phyloP scores from a whole-genome alignment of 73 alveolate species.

The Blepharisma stoltei region DNA sequence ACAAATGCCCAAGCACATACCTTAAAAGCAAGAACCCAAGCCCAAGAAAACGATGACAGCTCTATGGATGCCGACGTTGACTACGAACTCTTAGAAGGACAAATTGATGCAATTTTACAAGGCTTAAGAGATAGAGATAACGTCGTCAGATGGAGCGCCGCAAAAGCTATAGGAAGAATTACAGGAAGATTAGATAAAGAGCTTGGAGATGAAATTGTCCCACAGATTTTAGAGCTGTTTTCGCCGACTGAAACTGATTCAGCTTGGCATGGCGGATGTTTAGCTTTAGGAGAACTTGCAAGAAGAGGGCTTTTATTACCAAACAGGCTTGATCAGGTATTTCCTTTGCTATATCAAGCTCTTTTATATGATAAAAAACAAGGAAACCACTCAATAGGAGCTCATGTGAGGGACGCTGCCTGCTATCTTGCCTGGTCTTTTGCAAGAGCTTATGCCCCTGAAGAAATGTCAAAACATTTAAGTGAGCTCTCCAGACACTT shows the following conservation, averaged over 20 bases:
- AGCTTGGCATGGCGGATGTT: slow-evolving; percentile 96
- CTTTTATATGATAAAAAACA: slow-evolving; percentile 41
- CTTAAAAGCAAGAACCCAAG: not conserved
- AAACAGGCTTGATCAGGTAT: slow-evolving; percentile 71
- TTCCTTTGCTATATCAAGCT: slow-evolving; percentile 56
- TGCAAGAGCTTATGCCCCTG: slow-evolving; percentile 93
- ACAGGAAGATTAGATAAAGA: slow-evolving; percentile 80
- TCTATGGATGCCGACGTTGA: slow-evolving; percentile 67
- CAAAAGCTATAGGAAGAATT: slow-evolving; percentile 94
- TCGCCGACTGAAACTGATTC: slow-evolving; percentile 83
- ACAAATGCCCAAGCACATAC: slow-evolving; percentile 20
- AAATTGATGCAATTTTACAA: slow-evolving; percentile 70
- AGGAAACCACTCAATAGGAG: slow-evolving; percentile 86
- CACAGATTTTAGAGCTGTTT: slow-evolving; percentile 68
- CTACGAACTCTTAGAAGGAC: slow-evolving; percentile 70
- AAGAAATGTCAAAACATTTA: slow-evolving; percentile 87
- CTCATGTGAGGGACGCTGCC: slow-evolving; percentile 98
- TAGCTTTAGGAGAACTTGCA: slow-evolving; percentile 95
- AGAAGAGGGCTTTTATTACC: slow-evolving; percentile 96
- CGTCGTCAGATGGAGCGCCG: slow-evolving; percentile 96
- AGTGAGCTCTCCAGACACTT: slow-evolving; percentile 70
- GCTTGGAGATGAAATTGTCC: slow-evolving; percentile 91
- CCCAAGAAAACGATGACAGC: slow-evolving; percentile 55
- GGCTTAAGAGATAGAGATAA: slow-evolving; percentile 84
- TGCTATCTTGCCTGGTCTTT: slow-evolving; percentile 97